Percentiles rank a stretch among this genome's conserved stretches.
These are phyloP conservation scores for Tricholomella constricta DNA, from an alignment of 768 basidiomycete species.

Conservation along the genomic window DNA sequence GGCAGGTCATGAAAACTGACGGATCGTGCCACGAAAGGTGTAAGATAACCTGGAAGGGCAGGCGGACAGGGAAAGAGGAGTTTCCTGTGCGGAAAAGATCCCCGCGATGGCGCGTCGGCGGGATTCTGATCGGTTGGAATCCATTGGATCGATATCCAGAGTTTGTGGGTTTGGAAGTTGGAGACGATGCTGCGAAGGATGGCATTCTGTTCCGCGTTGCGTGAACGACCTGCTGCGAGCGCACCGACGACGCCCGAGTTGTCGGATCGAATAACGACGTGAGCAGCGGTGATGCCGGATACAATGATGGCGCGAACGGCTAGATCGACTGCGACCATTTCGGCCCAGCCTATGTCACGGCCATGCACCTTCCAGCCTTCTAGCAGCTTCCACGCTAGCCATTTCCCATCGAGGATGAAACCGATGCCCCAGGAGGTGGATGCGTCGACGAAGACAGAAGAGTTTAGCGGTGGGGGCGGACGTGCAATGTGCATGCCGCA, in stretches of 20 bases:
- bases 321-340: slow-evolving; percentile 30
- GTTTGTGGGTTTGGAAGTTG: slow-evolving; percentile 18
- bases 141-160: slow-evolving; percentile 28
- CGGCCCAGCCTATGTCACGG: slow-evolving; percentile 29
- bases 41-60: background rate
- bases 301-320: slow-evolving; percentile 22
- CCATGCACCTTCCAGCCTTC: slow-evolving; percentile 15
- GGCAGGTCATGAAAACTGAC: slow-evolving; percentile 6
- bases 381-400: slow-evolving; percentile 36
- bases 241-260: slow-evolving; percentile 35
- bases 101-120: slow-evolving; percentile 22
- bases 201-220: slow-evolving; percentile 31
- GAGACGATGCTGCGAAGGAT: slow-evolving; percentile 26
- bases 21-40: background rate
- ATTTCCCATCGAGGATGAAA: no score
- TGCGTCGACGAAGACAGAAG: background rate
- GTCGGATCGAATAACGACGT: slow-evolving; percentile 32
- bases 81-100: slow-evolving; percentile 3
- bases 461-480: background rate
- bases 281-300: slow-evolving; percentile 11
- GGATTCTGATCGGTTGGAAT: slow-evolving; percentile 22
- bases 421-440: no score
- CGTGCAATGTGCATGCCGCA: slow-evolving; percentile 8
- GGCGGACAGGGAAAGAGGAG: background rate
- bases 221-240: slow-evolving; percentile 24